Conservation (phyloP, 1,139 yeast genomes). For the Suhomyces coccinellae region DNA sequence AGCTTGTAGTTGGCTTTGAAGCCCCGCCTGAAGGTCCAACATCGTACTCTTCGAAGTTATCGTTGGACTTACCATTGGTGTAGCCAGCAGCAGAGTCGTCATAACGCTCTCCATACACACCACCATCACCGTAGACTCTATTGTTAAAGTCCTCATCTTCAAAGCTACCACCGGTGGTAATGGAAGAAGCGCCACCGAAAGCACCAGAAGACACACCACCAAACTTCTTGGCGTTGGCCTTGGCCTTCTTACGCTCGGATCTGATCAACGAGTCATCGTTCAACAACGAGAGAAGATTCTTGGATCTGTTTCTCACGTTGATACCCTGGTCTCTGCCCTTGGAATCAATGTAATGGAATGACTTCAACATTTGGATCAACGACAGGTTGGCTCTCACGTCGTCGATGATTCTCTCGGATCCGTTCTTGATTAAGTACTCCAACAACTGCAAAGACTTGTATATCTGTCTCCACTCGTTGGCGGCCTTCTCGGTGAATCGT, state of each 20-base stretch:
- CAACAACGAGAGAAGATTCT: slow-evolving; percentile 67
- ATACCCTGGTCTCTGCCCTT: slow-evolving; percentile 97
- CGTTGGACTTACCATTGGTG: slow-evolving; percentile 38
- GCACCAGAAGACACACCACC: slow-evolving; percentile 63
- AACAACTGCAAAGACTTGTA: slow-evolving; percentile 89
- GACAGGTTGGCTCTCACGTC: slow-evolving; percentile 86
- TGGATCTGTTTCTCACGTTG: slow-evolving; percentile 89
- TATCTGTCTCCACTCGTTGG: slow-evolving; percentile 97
- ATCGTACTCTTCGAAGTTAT: slow-evolving; percentile 73
- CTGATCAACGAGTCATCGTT: slow-evolving; percentile 78
- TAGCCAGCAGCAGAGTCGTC: slow-evolving; percentile 55
- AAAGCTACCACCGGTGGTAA: slow-evolving; percentile 37
- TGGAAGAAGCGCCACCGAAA: slow-evolving; percentile 51
- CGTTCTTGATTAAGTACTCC: slow-evolving; percentile 88
- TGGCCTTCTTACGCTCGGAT: slow-evolving; percentile 83
- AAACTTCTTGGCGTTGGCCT: slow-evolving; percentile 79
- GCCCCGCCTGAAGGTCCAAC: slow-evolving; percentile 36
- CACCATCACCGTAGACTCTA: slow-evolving; percentile 78
- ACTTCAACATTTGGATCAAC: slow-evolving; percentile 82
- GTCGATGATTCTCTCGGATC: slow-evolving; percentile 92
- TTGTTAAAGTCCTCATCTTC: slow-evolving; percentile 56
- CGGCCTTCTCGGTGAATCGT: slow-evolving; percentile 91
- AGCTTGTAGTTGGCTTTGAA: slow-evolving; percentile 44
- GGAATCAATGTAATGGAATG: slow-evolving; percentile 91
- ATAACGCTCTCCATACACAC: slow-evolving; percentile 70